Evolutionary conservation across 2,329 filamentous ascomycete species (phyloP).

Genomic region (Elsinoe australis): DNA sequence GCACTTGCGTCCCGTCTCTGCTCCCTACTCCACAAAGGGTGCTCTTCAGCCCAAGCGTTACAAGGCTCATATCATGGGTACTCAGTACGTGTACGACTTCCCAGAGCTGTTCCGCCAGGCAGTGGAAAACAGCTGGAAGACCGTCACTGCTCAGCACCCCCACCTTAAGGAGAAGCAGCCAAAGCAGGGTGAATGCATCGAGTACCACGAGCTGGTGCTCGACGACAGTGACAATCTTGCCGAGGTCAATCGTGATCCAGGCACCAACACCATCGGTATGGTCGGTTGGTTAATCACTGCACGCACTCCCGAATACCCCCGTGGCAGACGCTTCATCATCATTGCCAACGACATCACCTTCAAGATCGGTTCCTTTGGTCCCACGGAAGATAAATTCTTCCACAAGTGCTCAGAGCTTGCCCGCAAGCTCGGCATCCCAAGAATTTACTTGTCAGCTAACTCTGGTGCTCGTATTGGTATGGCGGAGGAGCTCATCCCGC

Average conservation of each 20-base stretch:
- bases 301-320: slow-evolving; percentile 89
- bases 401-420: slow-evolving; percentile 97
- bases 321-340: slow-evolving; percentile 85
- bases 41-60: slow-evolving; percentile 98
- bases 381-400: slow-evolving; percentile 96
- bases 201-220: slow-evolving; percentile 87
- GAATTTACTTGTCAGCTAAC: slow-evolving; percentile 97
- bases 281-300: slow-evolving; percentile 96
- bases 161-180: slow-evolving; percentile 73
- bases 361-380: slow-evolving; percentile 97
- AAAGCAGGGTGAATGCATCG: slow-evolving; percentile 79
- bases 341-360: slow-evolving; percentile 99
- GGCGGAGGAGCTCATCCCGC: slow-evolving; percentile 90
- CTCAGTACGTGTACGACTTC: slow-evolving; percentile 99
- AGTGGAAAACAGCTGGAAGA: slow-evolving; percentile 88
- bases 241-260: slow-evolving; percentile 89
- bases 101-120: slow-evolving; percentile 98
- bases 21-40: slow-evolving; percentile 95
- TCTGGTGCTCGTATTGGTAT: slow-evolving; percentile 96
- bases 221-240: slow-evolving; percentile 88
- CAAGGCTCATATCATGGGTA: slow-evolving; percentile 98
- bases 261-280: slow-evolving; percentile 95
- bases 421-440: slow-evolving; percentile 85
- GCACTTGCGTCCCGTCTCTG: slow-evolving; percentile 84
- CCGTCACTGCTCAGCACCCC: slow-evolving; percentile 65